Base-by-base conservation (phyloP, 306 rosid species). In the Delonix regia region DNA sequence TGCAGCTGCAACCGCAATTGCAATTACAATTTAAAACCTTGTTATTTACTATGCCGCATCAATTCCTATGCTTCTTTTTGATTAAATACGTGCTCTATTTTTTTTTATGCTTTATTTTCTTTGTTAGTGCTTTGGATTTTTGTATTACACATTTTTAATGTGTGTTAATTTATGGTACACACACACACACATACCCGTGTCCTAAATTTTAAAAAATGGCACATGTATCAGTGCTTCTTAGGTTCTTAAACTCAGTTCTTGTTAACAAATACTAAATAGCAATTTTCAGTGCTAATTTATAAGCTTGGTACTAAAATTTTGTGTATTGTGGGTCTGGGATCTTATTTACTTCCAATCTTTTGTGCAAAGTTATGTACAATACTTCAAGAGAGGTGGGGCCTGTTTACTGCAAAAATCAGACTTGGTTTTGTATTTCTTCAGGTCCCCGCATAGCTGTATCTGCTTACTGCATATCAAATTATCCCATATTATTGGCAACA, bases 351-450 rank as follows among this genome's bases (percentile, higher is more conserved):
- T 28, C 69, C 61, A 71, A n/a, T 19, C 6, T 47, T 48, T 19
- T 78, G 38, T 47, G 52, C 21, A 9, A 48, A 33, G 21, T 69
- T n/a, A 6, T 65, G 42, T 79, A 18, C 47, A 38, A 30, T 33
- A 33, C 36, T 64, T 30, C 30, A 28, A 61, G 13, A 61, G 61
- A 71, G 45, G 34, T 9, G 12, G 24, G 22, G 48, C 24, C 72
- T 60, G 42, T 47, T 48, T 70, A 48, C 66, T 41, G 39, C 13
- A 45, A 8, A 45, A n/a, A 14, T 64, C 49, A 63, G 38, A 33
- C 80, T 13, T n/a, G 42, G 80, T 48, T 15, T 33, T 62, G 16
- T 10, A 27, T 45, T 45, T 24, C 61, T 70, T 69, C 38, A 44
- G 10, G 16, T 47, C 10, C 2, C 7, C 10, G 10, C 36, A 21